Conservation (phyloP, 1,284 basidiomycete genomes). For the Thelephora terrestris region DNA sequence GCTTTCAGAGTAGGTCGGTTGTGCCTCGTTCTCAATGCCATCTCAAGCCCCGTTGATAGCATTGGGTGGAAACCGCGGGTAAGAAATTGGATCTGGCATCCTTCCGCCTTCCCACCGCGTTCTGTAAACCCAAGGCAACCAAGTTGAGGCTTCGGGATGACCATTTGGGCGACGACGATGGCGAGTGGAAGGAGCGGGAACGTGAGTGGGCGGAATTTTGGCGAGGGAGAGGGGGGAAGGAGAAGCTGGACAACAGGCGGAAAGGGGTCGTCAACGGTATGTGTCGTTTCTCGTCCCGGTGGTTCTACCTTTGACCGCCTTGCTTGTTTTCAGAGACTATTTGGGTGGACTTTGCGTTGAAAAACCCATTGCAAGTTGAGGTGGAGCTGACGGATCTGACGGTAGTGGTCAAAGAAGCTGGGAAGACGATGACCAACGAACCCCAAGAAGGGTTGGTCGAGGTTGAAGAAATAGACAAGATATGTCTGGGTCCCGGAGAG, state of each 20-base stretch:
- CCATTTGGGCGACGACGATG: constrained; percentile 29
- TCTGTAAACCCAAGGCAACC: constrained; percentile 45
- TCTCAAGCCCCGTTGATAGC: constrained; percentile 29
- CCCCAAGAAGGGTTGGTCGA: constrained; percentile 34
- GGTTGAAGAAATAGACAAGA: constrained; percentile 47
- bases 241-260: constrained; percentile 39
- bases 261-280: constrained; percentile 56
- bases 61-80: constrained; percentile 46
- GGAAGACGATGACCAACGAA: constrained; percentile 18
- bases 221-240: constrained; percentile 37
- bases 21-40: background rate
- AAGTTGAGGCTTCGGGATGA: constrained; percentile 45
- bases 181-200: constrained; percentile 52
- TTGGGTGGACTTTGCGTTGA: constrained; percentile 61
- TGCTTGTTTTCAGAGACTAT: constrained; percentile 45
- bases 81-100: constrained; percentile 29
- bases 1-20: constrained; percentile 48
- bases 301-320: background rate
- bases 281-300: constrained; percentile 9
- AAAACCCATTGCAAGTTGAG: constrained; percentile 63
- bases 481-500: constrained; percentile 48
- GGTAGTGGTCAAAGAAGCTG: constrained; percentile 35
- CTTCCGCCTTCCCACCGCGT: constrained; percentile 47
- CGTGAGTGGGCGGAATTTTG: constrained; percentile 54
- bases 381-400: constrained; percentile 54